Conservation (phyloP, 1,284 basidiomycete genomes). For the Ceratobasidium sp. region DNA sequence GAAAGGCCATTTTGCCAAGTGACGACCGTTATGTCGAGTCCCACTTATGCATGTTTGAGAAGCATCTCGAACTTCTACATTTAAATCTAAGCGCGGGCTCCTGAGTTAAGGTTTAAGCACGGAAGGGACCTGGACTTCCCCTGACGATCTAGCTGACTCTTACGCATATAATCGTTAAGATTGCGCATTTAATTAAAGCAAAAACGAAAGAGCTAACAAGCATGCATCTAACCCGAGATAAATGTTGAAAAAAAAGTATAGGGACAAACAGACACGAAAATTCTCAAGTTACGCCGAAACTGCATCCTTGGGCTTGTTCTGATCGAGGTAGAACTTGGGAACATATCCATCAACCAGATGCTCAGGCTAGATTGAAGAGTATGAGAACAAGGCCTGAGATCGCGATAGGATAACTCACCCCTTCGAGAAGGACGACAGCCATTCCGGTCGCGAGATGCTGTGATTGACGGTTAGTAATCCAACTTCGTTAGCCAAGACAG, state of each 20-base stretch:
- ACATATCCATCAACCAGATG: slow-evolving; percentile 13
- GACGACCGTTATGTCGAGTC: no score
- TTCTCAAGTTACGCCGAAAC: not conserved
- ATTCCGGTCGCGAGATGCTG: slow-evolving; percentile 37
- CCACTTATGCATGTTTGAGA: no score
- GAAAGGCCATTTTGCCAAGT: no score
- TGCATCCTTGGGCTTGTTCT: slow-evolving; percentile 22
- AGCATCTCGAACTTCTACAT: no score
- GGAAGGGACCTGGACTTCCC: no score
- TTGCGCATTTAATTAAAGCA: not conserved
- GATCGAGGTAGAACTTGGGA: slow-evolving; percentile 24
- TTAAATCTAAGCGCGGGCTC: no score
- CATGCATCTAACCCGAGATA: slow-evolving; percentile 2
- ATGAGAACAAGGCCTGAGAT: not conserved
- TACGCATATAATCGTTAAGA: no score
- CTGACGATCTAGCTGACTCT: no score
- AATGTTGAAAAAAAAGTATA: not conserved
- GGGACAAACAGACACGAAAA: not conserved
- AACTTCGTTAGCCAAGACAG: not conserved
- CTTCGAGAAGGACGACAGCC: slow-evolving; percentile 33
- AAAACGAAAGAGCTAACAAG: not conserved
- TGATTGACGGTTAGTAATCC: not conserved
- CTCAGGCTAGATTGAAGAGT: slow-evolving; percentile 6
- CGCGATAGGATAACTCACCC: not conserved
- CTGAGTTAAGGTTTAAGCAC: no score